phyloP scores from a whole-genome alignment of 345 rosid genomes.

The Acer saccharum region DNA sequence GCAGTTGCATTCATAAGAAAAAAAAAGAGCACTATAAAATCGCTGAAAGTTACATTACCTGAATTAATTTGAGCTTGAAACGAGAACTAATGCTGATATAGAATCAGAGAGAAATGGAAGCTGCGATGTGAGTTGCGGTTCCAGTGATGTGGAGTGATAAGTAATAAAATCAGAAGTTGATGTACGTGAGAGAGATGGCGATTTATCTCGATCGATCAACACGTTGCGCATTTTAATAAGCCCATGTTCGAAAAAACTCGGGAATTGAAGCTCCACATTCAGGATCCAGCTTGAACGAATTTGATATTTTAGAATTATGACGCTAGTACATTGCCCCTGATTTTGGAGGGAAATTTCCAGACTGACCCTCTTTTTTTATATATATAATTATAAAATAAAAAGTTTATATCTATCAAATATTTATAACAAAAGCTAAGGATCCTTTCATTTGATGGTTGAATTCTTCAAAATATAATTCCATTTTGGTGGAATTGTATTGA shows the following conservation, averaged over 20 bases:
- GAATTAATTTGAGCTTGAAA: background rate
- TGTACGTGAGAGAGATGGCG: constrained; percentile 18
- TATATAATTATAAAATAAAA: background rate
- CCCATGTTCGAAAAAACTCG: constrained; percentile 35
- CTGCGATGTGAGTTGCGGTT: background rate
- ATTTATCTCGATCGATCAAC: constrained; percentile 30
- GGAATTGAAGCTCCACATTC: background rate
- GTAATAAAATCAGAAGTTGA: constrained; percentile 12
- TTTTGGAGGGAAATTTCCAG: background rate
- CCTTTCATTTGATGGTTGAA: too few species aligned
- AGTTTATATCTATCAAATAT: too few species aligned
- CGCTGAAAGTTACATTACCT: background rate
- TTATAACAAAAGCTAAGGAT: too few species aligned
- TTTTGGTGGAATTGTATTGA: too few species aligned
- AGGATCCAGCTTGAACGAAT: background rate
- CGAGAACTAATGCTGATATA: background rate
- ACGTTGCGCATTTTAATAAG: constrained; percentile 33
- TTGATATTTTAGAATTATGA: constrained; percentile 18
- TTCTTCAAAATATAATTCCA: too few species aligned
- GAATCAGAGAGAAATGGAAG: background rate
- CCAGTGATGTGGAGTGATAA: background rate
- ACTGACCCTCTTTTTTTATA: background rate
- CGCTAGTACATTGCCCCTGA: background rate
- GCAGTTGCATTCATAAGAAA: background rate
- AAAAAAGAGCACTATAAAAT: background rate